Evolutionary conservation across 139 green algal genomes (phyloP), one percentile per base, ranked within the genome.

Genomic region (Eudorina sp.): DNA sequence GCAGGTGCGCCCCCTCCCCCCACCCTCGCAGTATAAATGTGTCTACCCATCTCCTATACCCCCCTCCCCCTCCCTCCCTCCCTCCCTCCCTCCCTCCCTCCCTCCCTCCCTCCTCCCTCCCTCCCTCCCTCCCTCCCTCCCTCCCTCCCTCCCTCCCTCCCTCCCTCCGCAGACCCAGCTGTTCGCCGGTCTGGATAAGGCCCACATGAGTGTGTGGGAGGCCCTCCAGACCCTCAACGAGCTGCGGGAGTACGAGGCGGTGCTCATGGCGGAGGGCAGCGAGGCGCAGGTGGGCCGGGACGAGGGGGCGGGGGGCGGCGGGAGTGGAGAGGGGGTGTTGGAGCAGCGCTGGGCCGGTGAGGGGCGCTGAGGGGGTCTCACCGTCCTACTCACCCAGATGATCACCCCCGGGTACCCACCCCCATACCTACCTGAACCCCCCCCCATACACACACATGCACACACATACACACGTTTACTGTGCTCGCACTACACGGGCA

Each of bases 171-270:
- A 77, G 81, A 69, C 81, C 40, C 81, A 87, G 60, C 62, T 86
- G 72, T 95, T 94, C 84, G 90, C 86, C 5, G 53, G 81, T 19
- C 89, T 98, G 51, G 81, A 96, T 72, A 89, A 91, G 27, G 88
- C 88, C 0, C 60, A 91, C 66, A 93, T 99, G 85, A 90, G 74
- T 13, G 68, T 98, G 14, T 98, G 94, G 94, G 92, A 98, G 79
- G 96, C 95, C 16, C 93, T 98, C 73, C 88, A 92, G 19, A 36
- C 92, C 51, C 87, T 99, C 16, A 92, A 96, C 85, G 85, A 81
- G 45, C 86, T 97, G 78, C 90, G 91, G 1, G 94, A 97, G 88
- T 98, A 97, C 78, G 96, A 98, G 89, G 89, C 92, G 0, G 93
- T 90, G 23, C 85, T 97, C 75, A 70, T 95, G 75, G 64, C 60